These are phyloP conservation scores for Leccinum broughii DNA, from an alignment of 768 basidiomycete species.

Conservation along the genomic window DNA sequence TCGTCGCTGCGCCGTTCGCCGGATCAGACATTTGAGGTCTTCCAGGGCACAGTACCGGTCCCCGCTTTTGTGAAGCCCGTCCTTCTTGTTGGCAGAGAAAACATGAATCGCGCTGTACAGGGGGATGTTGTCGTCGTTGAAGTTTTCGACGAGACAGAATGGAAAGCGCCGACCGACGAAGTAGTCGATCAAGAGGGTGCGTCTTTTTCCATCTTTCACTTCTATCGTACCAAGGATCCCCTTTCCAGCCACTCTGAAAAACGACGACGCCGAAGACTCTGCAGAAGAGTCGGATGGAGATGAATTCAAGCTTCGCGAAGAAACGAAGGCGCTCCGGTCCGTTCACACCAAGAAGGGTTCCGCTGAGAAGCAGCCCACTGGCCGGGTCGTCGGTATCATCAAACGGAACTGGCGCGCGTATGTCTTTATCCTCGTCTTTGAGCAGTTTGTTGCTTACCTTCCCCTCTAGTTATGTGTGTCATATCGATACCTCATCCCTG, in stretches of 20 bases:
- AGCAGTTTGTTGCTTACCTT: conserved; percentile 44
- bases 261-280: conserved; percentile 84
- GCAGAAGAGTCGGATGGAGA: conserved; percentile 55
- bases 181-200: conserved; percentile 91
- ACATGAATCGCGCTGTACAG: conserved; percentile 94
- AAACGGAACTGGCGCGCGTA: conserved; percentile 96
- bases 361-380: conserved; percentile 85
- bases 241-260: conserved; percentile 67
- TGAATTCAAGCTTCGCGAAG: conserved; percentile 40
- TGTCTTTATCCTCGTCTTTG: conserved; percentile 31
- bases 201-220: conserved; percentile 20
- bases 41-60: conserved; percentile 77
- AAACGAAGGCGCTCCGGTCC: conserved; percentile 39
- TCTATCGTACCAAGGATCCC: conserved; percentile 1
- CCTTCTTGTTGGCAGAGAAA: conserved; percentile 82
- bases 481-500: conserved; percentile 88
- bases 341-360: conserved; percentile 25
- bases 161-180: conserved; percentile 90
- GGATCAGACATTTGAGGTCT: neutral
- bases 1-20: conserved; percentile 11
- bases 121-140: conserved; percentile 93
- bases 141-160: conserved; percentile 81
- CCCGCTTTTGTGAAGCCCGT: conserved; percentile 75
- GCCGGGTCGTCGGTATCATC: conserved; percentile 85
- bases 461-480: conserved; percentile 79